Evolutionary conservation across 768 basidiomycete species (phyloP).

Genomic region (Thelephora aurantiotincta): DNA sequence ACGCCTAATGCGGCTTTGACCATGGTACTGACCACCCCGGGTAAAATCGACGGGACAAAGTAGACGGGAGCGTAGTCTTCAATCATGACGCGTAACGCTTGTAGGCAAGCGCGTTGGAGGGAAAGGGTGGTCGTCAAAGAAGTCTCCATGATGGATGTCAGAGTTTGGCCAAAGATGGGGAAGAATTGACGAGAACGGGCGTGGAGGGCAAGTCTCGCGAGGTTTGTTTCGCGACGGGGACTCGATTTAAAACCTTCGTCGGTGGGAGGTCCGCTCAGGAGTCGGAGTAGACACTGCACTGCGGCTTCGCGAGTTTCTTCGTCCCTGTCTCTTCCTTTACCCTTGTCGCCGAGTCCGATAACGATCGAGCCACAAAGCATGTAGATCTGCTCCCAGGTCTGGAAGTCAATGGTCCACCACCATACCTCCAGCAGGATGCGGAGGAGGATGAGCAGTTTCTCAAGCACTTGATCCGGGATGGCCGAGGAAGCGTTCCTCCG

Average conservation of each 20-base stretch:
- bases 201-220: constrained; percentile 23
- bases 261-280: constrained; percentile 39
- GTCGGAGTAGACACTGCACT: constrained; percentile 43
- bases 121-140: constrained; percentile 39
- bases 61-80: constrained; percentile 31
- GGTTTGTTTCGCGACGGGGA: constrained; percentile 9
- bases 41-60: constrained; percentile 57
- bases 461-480: constrained; percentile 71
- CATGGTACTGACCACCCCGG: constrained; percentile 72
- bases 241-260: constrained; percentile 23
- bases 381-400: constrained; percentile 77
- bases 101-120: constrained; percentile 54
- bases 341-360: constrained; percentile 50
- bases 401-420: constrained; percentile 73
- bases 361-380: constrained; percentile 56
- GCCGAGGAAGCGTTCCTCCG: constrained; percentile 54
- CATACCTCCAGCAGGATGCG: constrained; percentile 49
- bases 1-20: constrained; percentile 52
- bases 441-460: constrained; percentile 52
- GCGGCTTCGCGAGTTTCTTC: constrained; percentile 80
- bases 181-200: constrained; percentile 37
- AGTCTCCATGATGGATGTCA: constrained; percentile 55
- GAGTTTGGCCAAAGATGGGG: constrained; percentile 72
- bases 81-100: constrained; percentile 40
- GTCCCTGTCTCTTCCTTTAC: constrained; percentile 51